phyloP scores from a whole-genome alignment of 2,329 filamentous ascomycete species.

The Xylaria sp. region DNA sequence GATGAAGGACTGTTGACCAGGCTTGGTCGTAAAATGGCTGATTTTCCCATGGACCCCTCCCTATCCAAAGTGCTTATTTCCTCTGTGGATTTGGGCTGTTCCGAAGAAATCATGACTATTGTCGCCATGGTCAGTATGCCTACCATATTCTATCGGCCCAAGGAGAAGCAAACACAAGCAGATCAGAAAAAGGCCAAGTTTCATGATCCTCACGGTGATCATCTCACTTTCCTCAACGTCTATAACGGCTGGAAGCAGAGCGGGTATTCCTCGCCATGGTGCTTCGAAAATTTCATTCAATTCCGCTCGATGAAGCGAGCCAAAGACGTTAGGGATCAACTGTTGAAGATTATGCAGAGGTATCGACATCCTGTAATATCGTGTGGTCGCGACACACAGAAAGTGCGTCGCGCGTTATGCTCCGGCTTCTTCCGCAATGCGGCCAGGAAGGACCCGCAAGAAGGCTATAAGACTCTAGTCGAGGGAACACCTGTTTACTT shows the following conservation, averaged over 20 bases:
- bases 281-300: slow-evolving; percentile 97
- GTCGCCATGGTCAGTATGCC: slow-evolving; percentile 92
- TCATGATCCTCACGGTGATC: slow-evolving; percentile 93
- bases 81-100: slow-evolving; percentile 87
- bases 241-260: slow-evolving; percentile 96
- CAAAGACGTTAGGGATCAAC: slow-evolving; percentile 90
- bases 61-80: slow-evolving; percentile 91
- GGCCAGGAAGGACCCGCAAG: slow-evolving; percentile 92
- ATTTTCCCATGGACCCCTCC: slow-evolving; percentile 97
- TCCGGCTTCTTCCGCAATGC: slow-evolving; percentile 95
- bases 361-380: slow-evolving; percentile 85
- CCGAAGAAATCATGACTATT: slow-evolving; percentile 93
- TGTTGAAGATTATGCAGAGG: slow-evolving; percentile 92
- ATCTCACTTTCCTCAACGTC: slow-evolving; percentile 93
- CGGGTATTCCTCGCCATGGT: slow-evolving; percentile 88
- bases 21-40: slow-evolving; percentile 94
- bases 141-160: slow-evolving; percentile 92
- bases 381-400: slow-evolving; percentile 87
- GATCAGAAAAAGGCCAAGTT: slow-evolving; percentile 99
- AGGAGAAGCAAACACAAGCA: slow-evolving; percentile 95
- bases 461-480: slow-evolving; percentile 97
- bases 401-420: slow-evolving; percentile 89
- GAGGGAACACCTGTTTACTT: slow-evolving; percentile 95
- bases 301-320: slow-evolving; percentile 88
- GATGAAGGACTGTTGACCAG: slow-evolving; percentile 95